Evolutionary conservation across 2,329 filamentous ascomycete species (phyloP), one percentile per base, ranked within the genome.

Genomic region (Neopestalotiopsis sp.): DNA sequence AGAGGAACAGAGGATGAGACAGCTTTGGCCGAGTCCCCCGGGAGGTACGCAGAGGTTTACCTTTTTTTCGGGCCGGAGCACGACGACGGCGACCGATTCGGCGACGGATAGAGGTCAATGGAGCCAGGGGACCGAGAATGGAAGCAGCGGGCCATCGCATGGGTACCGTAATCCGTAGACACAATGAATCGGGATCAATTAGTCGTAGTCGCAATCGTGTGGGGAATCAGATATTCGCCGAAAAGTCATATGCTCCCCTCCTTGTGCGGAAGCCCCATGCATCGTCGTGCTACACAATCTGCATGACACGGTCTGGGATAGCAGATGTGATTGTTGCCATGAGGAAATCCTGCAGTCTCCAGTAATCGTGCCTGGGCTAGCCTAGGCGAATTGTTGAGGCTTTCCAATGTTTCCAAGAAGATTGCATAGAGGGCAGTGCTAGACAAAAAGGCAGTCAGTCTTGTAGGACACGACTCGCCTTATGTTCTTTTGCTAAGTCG

Each of bases 61-160:
- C 20, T 65, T 65, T 40, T 65, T 65, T 24, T 65, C 62, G n/a
- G 62, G 62, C 42, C 38, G 62, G 24, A 65, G 62, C 42, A 65
- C 62, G 30, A 65, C 62, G 7, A 65, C 62, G 14, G 62, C 38
- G 12, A 40, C 30, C 4, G 62, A 65, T 3, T 49, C 62, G 40
- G 20, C 62, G 20, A 65, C 62, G 20, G 62, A 65, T 9, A 17
- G 42, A 14, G 62, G 62, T n/a, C 62, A 65, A 30, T 65, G 62
- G 62, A 65, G 62, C 28, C 20, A 49, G 12, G 62, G 62, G 17
- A 65, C 62, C 24, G 62, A 65, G 42, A 17, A 45, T 30, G 62
- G 62, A 14, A 65, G 62, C 30, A 49, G 24, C 20, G 38, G 62
- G 14, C 38, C 20, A 38, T 62, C 59, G 12, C 59, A 40, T 6